phyloP scores from a whole-genome alignment of 768 basidiomycete genomes.

The Leccinum longicurvipes region DNA sequence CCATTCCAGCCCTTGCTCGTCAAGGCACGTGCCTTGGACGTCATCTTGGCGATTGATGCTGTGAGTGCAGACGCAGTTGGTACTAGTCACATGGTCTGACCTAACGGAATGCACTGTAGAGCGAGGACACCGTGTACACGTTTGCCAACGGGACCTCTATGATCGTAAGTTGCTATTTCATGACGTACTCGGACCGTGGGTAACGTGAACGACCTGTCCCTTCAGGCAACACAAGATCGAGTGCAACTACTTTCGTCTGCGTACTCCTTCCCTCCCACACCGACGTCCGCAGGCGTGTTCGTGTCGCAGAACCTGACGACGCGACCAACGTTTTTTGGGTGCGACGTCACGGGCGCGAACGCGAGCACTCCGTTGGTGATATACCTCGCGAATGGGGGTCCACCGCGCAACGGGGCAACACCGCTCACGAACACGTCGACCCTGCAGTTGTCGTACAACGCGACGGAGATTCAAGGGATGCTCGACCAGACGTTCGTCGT shows the following conservation, averaged over 20 bases:
- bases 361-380: constrained; percentile 45
- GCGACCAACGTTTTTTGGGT: constrained; percentile 48
- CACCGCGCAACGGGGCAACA: constrained; percentile 36
- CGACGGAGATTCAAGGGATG: constrained; percentile 40
- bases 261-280: constrained; percentile 34
- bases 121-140: neutral
- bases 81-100: neutral
- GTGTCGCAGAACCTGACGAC: constrained; percentile 34
- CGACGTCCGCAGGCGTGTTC: constrained; percentile 28
- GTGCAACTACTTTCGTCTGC: constrained; percentile 31
- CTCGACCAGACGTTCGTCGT: constrained; percentile 43
- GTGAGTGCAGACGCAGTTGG: constrained; percentile 14
- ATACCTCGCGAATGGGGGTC: constrained; percentile 57
- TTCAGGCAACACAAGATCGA: constrained; percentile 37
- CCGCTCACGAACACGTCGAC: constrained; percentile 44
- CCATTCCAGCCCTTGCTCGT: constrained; percentile 51
- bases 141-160: constrained; percentile 26
- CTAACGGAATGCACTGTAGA: neutral
- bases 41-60: constrained; percentile 49
- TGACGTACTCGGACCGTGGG: neutral
- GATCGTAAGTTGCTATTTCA: constrained; percentile 17
- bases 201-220: neutral
- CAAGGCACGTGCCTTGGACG: constrained; percentile 43
- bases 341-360: constrained; percentile 27
- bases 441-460: constrained; percentile 34